Evolutionary conservation across 2,329 filamentous ascomycete genomes (phyloP), one percentile per base, ranked within the genome.

Genomic region (Neospermospora avenae): DNA sequence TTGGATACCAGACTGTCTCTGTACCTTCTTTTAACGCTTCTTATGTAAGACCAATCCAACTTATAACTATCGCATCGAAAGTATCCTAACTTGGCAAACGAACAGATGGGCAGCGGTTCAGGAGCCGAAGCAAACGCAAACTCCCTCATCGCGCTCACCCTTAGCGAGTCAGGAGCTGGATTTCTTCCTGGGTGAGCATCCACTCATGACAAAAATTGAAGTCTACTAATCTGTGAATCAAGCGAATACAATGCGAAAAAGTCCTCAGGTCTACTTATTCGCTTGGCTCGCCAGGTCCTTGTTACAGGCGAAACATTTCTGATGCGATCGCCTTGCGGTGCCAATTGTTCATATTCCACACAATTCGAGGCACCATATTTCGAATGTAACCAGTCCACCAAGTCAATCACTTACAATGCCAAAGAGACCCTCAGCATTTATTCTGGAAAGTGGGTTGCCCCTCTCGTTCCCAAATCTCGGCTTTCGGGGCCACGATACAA

Each of bases 61-160:
- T 25, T 37, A 16, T 20, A 16, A 6, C 14, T 49, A 14, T n/a
- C 13, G 7, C n/a, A 10, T 28, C 6, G 10, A 1, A 8, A 24
- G 3, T n/a, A 20, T 34, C 8, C 45, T 35, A n/a, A 20, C 8
- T 18, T 18, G n/a, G 7, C 14, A 3, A 18, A 34, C 8, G 11
- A 5, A 35, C 5, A 68, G 64, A 69, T 70, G 63, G 66, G 67
- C 13, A 68, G 66, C 44, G 60, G 59, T 14, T 67, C 62, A 25
- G 65, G 64, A 1, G 16, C 53, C 0, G 65, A 61, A 14, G 64
- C 64, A 11, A 55, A 59, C 13, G 11, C 48, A 11, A 65, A 58
- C 34, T 63, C 64, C 16, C 25, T 69, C 14, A 52, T 48, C 13
- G 55, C n/a, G 49, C 34, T 66, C 7, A 18, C 46, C 7, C 46